These are phyloP conservation scores for Vaccinium vitisidaea DNA, from an alignment of 148 eudicot species.

Conservation along the genomic window DNA sequence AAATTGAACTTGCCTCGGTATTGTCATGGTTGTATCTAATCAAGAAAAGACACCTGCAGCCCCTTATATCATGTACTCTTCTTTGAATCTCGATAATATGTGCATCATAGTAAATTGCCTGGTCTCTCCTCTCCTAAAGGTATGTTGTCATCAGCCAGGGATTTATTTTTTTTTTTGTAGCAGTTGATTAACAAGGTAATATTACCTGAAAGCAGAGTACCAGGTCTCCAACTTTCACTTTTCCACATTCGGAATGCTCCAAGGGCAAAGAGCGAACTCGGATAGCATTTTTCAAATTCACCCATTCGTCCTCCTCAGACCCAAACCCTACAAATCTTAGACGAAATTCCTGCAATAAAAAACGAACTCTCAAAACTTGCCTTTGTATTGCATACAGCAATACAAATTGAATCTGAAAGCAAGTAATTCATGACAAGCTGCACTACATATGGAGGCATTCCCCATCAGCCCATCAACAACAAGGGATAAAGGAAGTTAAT, in stretches of 20 bases:
- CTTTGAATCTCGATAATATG: constrained; percentile 53
- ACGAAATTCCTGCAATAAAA: constrained; percentile 65
- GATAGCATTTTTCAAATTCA: constrained; percentile 49
- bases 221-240: constrained; percentile 61
- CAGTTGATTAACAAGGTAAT: neutral
- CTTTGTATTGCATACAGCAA: neutral
- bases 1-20: constrained; percentile 45
- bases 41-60: constrained; percentile 90
- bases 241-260: constrained; percentile 74
- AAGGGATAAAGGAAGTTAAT: neutral
- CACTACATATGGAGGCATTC: neutral
- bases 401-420: neutral
- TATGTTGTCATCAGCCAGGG: neutral
- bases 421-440: neutral
- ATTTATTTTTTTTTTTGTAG: neutral
- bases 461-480: neutral
- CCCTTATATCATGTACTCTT: constrained; percentile 87
- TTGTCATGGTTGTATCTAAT: constrained; percentile 71
- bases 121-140: constrained; percentile 69
- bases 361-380: neutral
- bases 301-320: constrained; percentile 90
- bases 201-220: constrained; percentile 88
- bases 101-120: constrained; percentile 72
- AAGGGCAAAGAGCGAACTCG: constrained; percentile 77
- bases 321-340: constrained; percentile 88